Evolutionary conservation across 306 rosid species (phyloP).

Genomic region (Delonix regia): DNA sequence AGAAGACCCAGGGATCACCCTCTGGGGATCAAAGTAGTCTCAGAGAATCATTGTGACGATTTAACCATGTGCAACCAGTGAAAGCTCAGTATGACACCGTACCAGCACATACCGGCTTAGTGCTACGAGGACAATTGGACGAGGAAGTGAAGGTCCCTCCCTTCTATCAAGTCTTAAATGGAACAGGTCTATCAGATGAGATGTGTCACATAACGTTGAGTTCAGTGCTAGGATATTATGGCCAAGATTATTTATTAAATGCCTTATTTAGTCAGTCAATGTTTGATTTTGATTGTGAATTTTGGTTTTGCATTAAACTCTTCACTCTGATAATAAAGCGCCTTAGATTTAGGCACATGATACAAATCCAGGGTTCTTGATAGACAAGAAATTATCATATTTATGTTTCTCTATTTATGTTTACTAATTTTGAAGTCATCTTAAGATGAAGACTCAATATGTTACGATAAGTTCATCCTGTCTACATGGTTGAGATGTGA

Average conservation of each 20-base stretch:
- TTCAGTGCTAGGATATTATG: neutral
- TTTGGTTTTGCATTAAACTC: conserved; percentile 15
- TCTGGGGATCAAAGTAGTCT: neutral
- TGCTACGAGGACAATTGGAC: neutral
- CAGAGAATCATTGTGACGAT: neutral
- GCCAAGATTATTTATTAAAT: conserved; percentile 24
- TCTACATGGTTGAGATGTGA: conserved; percentile 43
- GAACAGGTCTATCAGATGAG: neutral
- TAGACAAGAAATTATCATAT: conserved; percentile 12
- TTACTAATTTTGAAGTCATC: conserved; percentile 16
- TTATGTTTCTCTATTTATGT: neutral
- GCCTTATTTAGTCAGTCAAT: conserved; percentile 22
- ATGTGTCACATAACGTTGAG: neutral
- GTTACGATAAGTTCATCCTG: neutral
- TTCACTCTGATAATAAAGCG: neutral
- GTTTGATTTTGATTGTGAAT: conserved; percentile 25
- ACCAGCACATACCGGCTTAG: neutral
- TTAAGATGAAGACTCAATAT: neutral
- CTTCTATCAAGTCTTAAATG: neutral
- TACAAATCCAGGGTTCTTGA: conserved; percentile 12
- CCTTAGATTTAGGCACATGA: neutral
- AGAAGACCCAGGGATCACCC: neutral
- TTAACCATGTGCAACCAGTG: neutral
- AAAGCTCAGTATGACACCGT: neutral
- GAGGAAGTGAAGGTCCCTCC: neutral